A percentile compares a stretch with the other conserved stretches of the same genome.
These are phyloP conservation scores for Plectranthus barbatus DNA, from an alignment of 257 asterid species.

Conservation along the genomic window DNA sequence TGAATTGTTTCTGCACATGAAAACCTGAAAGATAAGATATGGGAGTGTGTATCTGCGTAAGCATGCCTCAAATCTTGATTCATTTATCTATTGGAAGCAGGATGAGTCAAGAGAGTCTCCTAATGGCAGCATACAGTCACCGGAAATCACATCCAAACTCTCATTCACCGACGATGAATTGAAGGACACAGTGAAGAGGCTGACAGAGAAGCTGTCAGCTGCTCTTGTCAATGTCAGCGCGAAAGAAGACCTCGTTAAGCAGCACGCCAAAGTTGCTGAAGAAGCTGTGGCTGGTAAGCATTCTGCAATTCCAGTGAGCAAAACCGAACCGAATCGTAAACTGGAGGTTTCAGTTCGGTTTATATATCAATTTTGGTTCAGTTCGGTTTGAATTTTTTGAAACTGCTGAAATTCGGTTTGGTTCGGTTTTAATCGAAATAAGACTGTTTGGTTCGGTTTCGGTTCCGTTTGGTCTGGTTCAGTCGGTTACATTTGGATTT, in stretches of 20 bases:
- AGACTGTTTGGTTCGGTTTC: too few relatives aligned
- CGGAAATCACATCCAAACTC: constrained; percentile 47
- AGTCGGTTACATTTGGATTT: too few relatives aligned
- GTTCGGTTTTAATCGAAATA: too few relatives aligned
- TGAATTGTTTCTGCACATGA: too few relatives aligned
- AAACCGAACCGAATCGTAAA: too few relatives aligned
- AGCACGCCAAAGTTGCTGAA: constrained; percentile 81
- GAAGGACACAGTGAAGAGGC: constrained; percentile 40
- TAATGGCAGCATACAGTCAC: constrained; percentile 35
- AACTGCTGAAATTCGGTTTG: too few relatives aligned
- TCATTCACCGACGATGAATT: constrained; percentile 33
- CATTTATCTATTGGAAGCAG: constrained; percentile 21
- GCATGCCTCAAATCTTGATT: neutral
- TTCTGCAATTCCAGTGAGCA: neutral
- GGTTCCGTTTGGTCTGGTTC: too few relatives aligned
- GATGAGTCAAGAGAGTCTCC: constrained; percentile 47
- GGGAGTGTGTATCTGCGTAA: too few relatives aligned
- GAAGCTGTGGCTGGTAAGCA: constrained; percentile 80
- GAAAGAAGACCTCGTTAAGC: constrained; percentile 79
- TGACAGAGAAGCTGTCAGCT: constrained; percentile 66
- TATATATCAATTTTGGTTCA: too few relatives aligned
- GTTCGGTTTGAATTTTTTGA: too few relatives aligned
- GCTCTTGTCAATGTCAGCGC: constrained; percentile 75
- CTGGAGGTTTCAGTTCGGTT: too few relatives aligned
- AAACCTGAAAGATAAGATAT: neutral